A percentile compares a stretch with the other conserved stretches of the same genome.
Evolutionary conservation across 305 asterid species (phyloP).

Genomic region (Plantago lanceolata): DNA sequence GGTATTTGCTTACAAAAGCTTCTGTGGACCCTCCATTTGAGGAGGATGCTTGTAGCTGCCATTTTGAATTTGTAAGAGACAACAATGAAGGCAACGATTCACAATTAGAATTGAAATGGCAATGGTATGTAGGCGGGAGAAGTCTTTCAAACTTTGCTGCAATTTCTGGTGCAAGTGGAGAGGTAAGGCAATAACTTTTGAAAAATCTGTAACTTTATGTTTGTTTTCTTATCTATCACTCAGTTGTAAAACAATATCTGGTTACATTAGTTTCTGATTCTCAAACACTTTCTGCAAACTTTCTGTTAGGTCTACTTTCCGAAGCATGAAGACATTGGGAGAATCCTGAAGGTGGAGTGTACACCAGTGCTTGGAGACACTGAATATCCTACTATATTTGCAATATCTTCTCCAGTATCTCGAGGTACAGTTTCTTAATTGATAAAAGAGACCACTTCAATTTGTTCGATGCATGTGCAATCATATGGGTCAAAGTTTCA

Average conservation of each 20-base stretch:
- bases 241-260: slow-evolving; percentile 5
- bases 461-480: slow-evolving; percentile 4
- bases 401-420: slow-evolving; percentile 84
- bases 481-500: neutral
- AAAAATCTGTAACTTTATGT: slow-evolving; percentile 15
- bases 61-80: slow-evolving; percentile 78
- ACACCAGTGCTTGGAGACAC: slow-evolving; percentile 66
- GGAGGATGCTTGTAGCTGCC: slow-evolving; percentile 91
- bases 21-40: slow-evolving; percentile 73
- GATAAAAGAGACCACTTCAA: slow-evolving; percentile 11
- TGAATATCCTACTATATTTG: slow-evolving; percentile 62
- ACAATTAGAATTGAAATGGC: slow-evolving; percentile 60
- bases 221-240: slow-evolving; percentile 15
- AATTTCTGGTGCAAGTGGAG: slow-evolving; percentile 68
- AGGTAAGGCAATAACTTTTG: slow-evolving; percentile 51
- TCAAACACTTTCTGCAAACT: slow-evolving; percentile 10
- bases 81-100: slow-evolving; percentile 42
- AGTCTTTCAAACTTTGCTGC: slow-evolving; percentile 65
- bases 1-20: slow-evolving; percentile 71
- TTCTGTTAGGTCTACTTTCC: slow-evolving; percentile 75
- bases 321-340: slow-evolving; percentile 63
- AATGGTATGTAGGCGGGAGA: slow-evolving; percentile 80
- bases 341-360: slow-evolving; percentile 87
- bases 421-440: slow-evolving; percentile 53
- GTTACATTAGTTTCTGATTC: neutral